Evolutionary conservation across 257 asterid species (phyloP).

Genomic region (Solanum raphanifolium): DNA sequence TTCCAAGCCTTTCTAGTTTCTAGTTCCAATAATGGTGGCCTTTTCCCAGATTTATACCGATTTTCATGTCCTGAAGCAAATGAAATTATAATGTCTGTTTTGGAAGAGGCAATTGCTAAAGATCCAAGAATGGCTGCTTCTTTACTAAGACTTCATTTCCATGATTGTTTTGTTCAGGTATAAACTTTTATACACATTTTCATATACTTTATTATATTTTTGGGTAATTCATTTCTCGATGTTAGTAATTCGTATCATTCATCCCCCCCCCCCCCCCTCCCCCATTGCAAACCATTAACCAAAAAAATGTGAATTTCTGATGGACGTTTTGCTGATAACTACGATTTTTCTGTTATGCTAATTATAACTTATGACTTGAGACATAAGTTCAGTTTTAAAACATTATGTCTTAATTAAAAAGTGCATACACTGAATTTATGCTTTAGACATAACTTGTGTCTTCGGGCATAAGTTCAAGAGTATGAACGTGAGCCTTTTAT

Average conservation of each 20-base stretch:
- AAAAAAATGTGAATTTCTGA: too few species aligned
- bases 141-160: background rate
- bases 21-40: conserved; percentile 11
- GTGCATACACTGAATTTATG: background rate
- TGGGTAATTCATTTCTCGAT: background rate
- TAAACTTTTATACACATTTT: background rate
- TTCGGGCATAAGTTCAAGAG: background rate
- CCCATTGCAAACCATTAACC: too few species aligned
- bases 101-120: conserved; percentile 47
- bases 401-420: too few species aligned
- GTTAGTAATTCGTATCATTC: background rate
- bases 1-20: conserved; percentile 22
- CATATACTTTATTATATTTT: background rate
- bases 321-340: background rate
- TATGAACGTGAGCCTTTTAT: background rate
- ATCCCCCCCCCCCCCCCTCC: too few species aligned
- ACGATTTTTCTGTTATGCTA: background rate
- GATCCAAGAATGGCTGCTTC: conserved; percentile 43
- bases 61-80: conserved; percentile 69
- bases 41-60: conserved; percentile 34
- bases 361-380: background rate
- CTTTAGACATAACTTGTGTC: background rate
- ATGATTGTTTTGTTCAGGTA: conserved; percentile 9
- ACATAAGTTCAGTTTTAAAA: background rate
- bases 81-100: conserved; percentile 54